Base-by-base conservation (phyloP, 2,329 filamentous ascomycete species). In the Didymella pomorum region DNA sequence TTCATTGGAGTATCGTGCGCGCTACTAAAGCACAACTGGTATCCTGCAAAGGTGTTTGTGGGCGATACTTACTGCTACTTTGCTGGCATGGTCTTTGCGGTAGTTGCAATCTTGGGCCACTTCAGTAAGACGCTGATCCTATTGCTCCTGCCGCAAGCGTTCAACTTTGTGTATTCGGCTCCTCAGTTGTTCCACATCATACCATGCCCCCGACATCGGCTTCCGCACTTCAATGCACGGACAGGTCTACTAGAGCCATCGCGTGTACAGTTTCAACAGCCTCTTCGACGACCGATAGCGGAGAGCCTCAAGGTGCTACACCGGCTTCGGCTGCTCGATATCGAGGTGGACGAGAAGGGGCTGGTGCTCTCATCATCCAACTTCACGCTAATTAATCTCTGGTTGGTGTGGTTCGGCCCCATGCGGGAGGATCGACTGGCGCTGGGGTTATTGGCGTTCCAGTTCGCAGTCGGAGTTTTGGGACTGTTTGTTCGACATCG, bases 41-140 rank as follows among this genome's bases (percentile, higher is more conserved):
- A 93, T 74, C 95, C 95, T 0, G 92, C 94, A 23, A 89, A 88
- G 70, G 95, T 98, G 10, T 99, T 99, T 72, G 94, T 98, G 10
- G 95, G 95, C 55, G 95, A 99, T 78, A 99, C 95, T 4, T 99
- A 98, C 84, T 99, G 95, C 84, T 99, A 99, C 80, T 97, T 99
- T 78, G 95, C 95, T 0, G 95, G 95, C 66, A 99, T 99, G 93
- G 91, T 98, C 37, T 99, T 99, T 75, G 95, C 94, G 52, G 93
- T 97, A 43, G 95, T 98, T 65, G 93, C 92, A 63, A 98, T 99
- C 72, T 84, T 97, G 51, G 95, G 95, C 23, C 95, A 99, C 80
- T 99, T 99, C 81, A 96, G 91, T 81, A 99, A 99, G 80, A 99
- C 95, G 0, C 84, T 99, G 44, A 85, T 97, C 55, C 85, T 99